Evolutionary conservation across 768 basidiomycete species (phyloP), one percentile per base, ranked within the genome.

Genomic region (Scleroderma bovista): DNA sequence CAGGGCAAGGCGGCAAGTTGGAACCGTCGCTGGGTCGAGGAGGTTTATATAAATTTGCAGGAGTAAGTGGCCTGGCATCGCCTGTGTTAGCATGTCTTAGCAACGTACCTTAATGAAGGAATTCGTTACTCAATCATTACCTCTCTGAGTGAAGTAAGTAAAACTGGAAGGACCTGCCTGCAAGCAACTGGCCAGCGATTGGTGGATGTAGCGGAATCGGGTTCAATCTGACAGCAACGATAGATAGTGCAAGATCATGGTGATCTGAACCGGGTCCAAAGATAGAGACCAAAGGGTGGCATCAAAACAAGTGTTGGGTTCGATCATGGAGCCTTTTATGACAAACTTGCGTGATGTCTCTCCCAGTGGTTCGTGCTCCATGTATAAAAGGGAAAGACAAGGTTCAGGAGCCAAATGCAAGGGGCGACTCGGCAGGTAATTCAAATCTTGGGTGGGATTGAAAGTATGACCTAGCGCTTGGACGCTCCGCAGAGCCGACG

Each of bases 51-150:
- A 67, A 64, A 60, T 67, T 57, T 52, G 48, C 51, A 54, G 55
- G 61, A 60, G 69, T 61, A 45, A 22, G 61, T 66, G 58, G 59
- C 56, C 57, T 51, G 66, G 62, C 55, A 64, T 68, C 62, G 65
- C 59, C 65, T 69, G 61, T 57, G 60, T 63, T 53, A 36, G 56
- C 51, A 64, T 67, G 65, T 64, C 64, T 59, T 69, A 61, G 65
- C 61, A 65, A 61, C 56, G 66, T 67, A 65, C 66, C 66, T 67
- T 67, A 67, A 67, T 67, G 67, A 63, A 67, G 37, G 50, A 56
- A 67, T 37, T 48, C 39, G 65, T 67, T 67, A 67, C 66, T 67
- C 63, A 69, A 67, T 69, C 57, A 67, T 67, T 67, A 67, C 67
- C 57, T 69, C 58, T 61, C 36, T 58, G 54, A 62, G 61, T 54